These are phyloP conservation scores for Nothophoma quercina DNA, from an alignment of 2,329 filamentous ascomycete species.

Conservation along the genomic window DNA sequence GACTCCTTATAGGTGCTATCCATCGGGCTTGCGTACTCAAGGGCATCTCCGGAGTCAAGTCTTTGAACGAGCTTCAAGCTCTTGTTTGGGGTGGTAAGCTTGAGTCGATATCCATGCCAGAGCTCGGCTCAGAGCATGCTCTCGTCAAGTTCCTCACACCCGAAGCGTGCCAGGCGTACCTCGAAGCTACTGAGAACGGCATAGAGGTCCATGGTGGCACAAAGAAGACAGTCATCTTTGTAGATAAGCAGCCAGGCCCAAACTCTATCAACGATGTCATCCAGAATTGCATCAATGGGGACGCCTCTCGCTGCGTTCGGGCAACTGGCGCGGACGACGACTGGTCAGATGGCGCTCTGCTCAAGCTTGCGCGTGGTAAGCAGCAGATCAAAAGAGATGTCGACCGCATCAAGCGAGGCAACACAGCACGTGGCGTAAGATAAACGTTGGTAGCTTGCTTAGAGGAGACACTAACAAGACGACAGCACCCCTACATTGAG, in stretches of 20 bases:
- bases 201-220: slow-evolving; percentile 33
- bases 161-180: slow-evolving; percentile 44
- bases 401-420: slow-evolving; percentile 55
- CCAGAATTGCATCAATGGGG: slow-evolving; percentile 49
- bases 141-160: slow-evolving; percentile 45
- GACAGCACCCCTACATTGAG: slow-evolving; percentile 53
- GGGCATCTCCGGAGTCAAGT: slow-evolving; percentile 29
- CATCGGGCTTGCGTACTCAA: slow-evolving; percentile 40
- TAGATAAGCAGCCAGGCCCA: slow-evolving; percentile 36
- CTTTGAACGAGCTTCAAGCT: slow-evolving; percentile 41
- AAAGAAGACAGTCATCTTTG: slow-evolving; percentile 36
- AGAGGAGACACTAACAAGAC: slow-evolving; percentile 11
- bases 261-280: slow-evolving; percentile 52
- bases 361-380: slow-evolving; percentile 49
- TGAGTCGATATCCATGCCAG: slow-evolving; percentile 40
- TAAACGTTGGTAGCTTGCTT: not conserved
- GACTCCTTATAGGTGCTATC: slow-evolving; percentile 25
- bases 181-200: slow-evolving; percentile 45
- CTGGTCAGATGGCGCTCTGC: slow-evolving; percentile 47
- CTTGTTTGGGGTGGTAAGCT: slow-evolving; percentile 50
- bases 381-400: slow-evolving; percentile 49
- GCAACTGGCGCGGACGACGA: slow-evolving; percentile 53
- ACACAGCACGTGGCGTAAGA: slow-evolving; percentile 53
- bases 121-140: slow-evolving; percentile 32
- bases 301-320: slow-evolving; percentile 56